A percentile compares a stretch with the other conserved stretches of the same genome.
These are phyloP conservation scores for Fusarium cyanostomum DNA, from an alignment of 2,329 filamentous ascomycete species.

Conservation along the genomic window DNA sequence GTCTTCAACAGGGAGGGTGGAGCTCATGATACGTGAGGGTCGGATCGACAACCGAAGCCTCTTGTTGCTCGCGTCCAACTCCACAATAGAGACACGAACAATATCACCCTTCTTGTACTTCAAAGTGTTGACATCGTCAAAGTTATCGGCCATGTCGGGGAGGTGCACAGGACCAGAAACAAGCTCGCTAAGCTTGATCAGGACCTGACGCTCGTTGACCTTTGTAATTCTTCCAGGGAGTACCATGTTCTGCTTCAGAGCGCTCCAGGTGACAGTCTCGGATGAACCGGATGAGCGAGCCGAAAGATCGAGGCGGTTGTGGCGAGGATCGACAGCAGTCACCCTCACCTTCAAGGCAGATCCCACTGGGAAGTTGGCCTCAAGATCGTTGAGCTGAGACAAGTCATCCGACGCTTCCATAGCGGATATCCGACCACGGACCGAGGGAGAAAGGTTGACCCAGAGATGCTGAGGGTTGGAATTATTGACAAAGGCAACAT, in stretches of 20 bases:
- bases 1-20: slow-evolving; percentile 81
- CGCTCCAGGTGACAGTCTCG: slow-evolving; percentile 69
- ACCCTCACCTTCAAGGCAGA: slow-evolving; percentile 86
- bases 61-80: slow-evolving; percentile 86
- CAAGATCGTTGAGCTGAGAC: slow-evolving; percentile 78
- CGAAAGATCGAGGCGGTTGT: slow-evolving; percentile 84
- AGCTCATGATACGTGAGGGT: slow-evolving; percentile 89
- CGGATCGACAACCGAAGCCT: slow-evolving; percentile 82
- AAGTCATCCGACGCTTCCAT: slow-evolving; percentile 90
- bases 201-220: slow-evolving; percentile 81
- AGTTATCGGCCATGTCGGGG: slow-evolving; percentile 88
- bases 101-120: slow-evolving; percentile 85
- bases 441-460: slow-evolving; percentile 89
- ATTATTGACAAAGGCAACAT: slow-evolving; percentile 92
- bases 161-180: slow-evolving; percentile 84
- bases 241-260: slow-evolving; percentile 80
- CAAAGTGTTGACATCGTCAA: slow-evolving; percentile 78
- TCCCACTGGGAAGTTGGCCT: slow-evolving; percentile 86
- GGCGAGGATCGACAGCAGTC: slow-evolving; percentile 74
- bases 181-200: slow-evolving; percentile 84
- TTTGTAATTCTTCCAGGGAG: slow-evolving; percentile 87
- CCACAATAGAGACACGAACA: slow-evolving; percentile 84
- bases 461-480: slow-evolving; percentile 81
- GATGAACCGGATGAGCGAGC: slow-evolving; percentile 67
- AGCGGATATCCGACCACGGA: slow-evolving; percentile 83